phyloP scores from a whole-genome alignment of 1,284 basidiomycete genomes.

The Pseudozyma pruni region DNA sequence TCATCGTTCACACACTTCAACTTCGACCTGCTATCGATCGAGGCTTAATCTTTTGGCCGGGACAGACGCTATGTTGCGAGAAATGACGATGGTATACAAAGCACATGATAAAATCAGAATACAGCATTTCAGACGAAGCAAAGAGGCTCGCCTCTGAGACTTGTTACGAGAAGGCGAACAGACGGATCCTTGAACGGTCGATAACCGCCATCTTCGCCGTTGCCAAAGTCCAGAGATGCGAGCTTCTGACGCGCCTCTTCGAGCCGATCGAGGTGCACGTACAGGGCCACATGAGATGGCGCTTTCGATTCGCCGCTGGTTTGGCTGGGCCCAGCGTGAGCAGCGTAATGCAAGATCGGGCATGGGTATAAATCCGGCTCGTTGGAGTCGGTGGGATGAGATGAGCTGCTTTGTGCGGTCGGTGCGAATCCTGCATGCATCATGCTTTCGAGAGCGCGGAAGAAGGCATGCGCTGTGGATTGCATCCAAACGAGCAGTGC shows the following conservation, averaged over 20 bases:
- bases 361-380: slow-evolving; percentile 14
- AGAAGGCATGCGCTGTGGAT: slow-evolving; percentile 22
- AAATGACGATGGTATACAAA: too few species aligned
- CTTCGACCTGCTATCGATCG: slow-evolving; percentile 41
- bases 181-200: slow-evolving; percentile 21
- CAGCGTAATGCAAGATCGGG: slow-evolving; percentile 31
- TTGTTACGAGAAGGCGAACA: slow-evolving; percentile 23
- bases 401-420: not conserved
- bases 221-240: slow-evolving; percentile 11
- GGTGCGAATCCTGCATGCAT: slow-evolving; percentile 8
- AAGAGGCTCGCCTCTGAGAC: slow-evolving; percentile 18
- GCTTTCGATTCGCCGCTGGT: not conserved
- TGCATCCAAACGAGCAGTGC: slow-evolving; percentile 26
- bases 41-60: slow-evolving; percentile 22
- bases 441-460: slow-evolving; percentile 20
- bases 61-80: too few species aligned
- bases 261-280: slow-evolving; percentile 27
- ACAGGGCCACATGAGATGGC: slow-evolving; percentile 28
- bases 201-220: not conserved
- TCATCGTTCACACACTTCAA: slow-evolving; percentile 39
- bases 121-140: slow-evolving; percentile 22
- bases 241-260: slow-evolving; percentile 18
- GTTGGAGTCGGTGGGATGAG: not conserved
- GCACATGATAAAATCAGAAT: too few species aligned
- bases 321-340: slow-evolving; percentile 1